Base-by-base conservation (phyloP, 352 stramenopile genomes). In the Paralagenidium karlingii region DNA sequence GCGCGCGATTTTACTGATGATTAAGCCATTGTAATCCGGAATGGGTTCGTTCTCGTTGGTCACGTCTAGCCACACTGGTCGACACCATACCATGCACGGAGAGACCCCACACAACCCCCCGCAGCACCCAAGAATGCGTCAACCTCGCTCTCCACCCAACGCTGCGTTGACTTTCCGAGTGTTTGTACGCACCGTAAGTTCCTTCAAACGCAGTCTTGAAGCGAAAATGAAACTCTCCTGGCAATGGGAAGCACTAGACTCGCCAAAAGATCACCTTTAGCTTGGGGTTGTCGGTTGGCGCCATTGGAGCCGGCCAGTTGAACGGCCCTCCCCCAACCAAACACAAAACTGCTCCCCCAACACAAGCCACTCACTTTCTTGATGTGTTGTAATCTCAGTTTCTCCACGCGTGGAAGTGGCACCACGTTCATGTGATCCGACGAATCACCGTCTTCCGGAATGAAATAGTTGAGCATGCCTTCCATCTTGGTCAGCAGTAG, bases 401-500 rank as follows among this genome's bases (percentile, higher is more conserved):
- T 59, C 9, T 85, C 71, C 36, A 86, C 74, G 34, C 63, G 68
- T n/a, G 77, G 77, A 43, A 90, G 59, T 22, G 73, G 73, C 45
- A 82, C 70, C 36, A 90, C 69, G 49, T 90, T 90, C 45, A 87
- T 46, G 58, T 90, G 77, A 47, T 90, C 77, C 42, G 71, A 82
- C 34, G 70, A 79, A 52, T 90, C 77, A 27, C 77, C 77, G 56
- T 90, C 77, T 47, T 90, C 77, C 25, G 77, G 77, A 39, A 90
- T 60, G 38, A 86, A 87, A 58, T 90, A 90, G 56, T 90, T 87
- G 37, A 90, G 63, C 76, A 89, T 85, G 37, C 76, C 73, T 43
- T 89, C 76, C 76, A 89, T 89, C 25, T 25, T 65, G 28, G 15
- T 24, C 9, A 36, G 7, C 19, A 7, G 22, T 36, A 20, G 16